Conservation (phyloP, 176 grass and related monocot genomes). For the Cenchrus purpureus region DNA sequence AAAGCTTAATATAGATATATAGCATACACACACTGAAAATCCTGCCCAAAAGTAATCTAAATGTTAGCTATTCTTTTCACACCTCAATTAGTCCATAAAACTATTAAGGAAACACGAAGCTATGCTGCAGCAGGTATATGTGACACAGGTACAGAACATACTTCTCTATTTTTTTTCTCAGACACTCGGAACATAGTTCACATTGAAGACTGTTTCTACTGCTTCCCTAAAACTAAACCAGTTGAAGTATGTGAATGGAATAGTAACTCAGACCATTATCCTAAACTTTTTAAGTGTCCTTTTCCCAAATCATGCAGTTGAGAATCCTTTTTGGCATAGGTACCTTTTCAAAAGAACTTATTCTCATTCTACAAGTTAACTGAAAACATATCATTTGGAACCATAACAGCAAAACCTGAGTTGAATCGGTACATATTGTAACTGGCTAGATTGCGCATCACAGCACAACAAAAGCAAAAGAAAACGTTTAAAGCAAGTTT, state of each 20-base stretch:
- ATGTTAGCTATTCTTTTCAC: background rate
- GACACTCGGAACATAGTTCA: background rate
- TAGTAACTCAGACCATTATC: background rate
- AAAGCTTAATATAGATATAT: background rate
- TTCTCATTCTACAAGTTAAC: background rate
- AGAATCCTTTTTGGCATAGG: background rate
- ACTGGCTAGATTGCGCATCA: background rate
- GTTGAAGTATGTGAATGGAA: constrained; percentile 12
- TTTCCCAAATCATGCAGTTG: background rate
- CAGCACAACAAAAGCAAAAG: background rate
- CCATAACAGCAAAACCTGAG: background rate
- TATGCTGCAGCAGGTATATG: background rate
- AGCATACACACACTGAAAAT: background rate
- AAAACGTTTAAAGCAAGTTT: background rate
- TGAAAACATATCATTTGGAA: background rate
- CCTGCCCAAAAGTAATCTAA: background rate
- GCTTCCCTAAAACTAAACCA: background rate
- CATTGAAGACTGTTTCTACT: background rate
- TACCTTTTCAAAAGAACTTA: background rate
- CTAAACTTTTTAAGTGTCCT: background rate
- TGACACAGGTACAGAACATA: background rate
- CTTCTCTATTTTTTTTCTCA: background rate
- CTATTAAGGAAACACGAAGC: background rate
- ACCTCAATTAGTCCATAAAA: background rate
- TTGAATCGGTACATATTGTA: background rate